Base-by-base conservation (phyloP, 2,329 filamentous ascomycete genomes). In the Biscogniauxia sp. region DNA sequence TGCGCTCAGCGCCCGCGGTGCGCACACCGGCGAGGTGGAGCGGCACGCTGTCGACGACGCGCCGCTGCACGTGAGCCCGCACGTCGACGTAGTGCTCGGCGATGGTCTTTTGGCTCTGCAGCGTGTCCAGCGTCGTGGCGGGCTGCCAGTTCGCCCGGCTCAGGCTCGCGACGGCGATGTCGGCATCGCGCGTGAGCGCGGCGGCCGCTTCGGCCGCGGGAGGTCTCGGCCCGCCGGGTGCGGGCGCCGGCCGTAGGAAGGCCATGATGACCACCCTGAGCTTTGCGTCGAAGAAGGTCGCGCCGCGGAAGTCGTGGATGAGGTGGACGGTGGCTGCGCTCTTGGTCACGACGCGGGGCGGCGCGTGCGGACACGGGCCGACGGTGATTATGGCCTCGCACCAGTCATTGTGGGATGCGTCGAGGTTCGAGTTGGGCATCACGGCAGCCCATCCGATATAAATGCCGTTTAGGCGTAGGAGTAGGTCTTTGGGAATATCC, bases 381-480 rank as follows among this genome's bases (percentile, higher is more conserved):
- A 88, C 78, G 0, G 81, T 83, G 54, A 90, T 79, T 11, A 90
- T 75, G 2, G 81, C 79, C 66, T 87, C 82, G 62, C 82, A 78
- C 88, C 88, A 91, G 32, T 79, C 76, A 3, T 72, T 61, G 0
- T 77, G 72, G 1, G 77, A 55, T 3, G 71, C 70, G 2, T 77
- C 75, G 2, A 69, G 63, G 0, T 67, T 69, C 20, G 75, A 72
- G 0, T 71, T 70, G 0, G 76, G 74, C 1, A 79, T 63, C 1
- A 85, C 67, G 0, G 80, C 74, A 0, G 81, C 83, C 88, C 88
- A 91, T 2, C 85, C 87, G 49, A 88, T 85, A 67, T 88, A 91
- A 6, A 88, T 80, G 0, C 88, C 88, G 13, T 77, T 75, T 55
- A 90, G 77, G 2, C 82, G 80, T 63, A 83, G 74, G 20, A 79